Percentiles rank a stretch among this genome's conserved stretches.
These are phyloP conservation scores for Pseudotsuga menziesii DNA, from an alignment of 75 land plant species.

Conservation along the genomic window DNA sequence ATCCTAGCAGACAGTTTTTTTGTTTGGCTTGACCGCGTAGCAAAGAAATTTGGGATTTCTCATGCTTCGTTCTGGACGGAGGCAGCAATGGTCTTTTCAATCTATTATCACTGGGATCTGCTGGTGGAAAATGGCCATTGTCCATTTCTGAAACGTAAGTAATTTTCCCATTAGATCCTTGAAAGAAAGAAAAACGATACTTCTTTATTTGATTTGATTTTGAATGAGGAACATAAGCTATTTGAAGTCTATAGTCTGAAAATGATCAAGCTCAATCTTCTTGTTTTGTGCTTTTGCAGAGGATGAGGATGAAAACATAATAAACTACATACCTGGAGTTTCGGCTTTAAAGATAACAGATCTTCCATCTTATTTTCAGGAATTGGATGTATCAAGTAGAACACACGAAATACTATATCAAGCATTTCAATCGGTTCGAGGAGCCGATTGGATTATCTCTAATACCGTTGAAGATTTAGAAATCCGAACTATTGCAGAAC, in stretches of 20 bases:
- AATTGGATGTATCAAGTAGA: constrained; percentile 6
- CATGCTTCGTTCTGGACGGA: constrained; percentile 38
- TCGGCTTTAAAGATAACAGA: constrained; percentile 25
- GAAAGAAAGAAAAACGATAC: too few relatives aligned
- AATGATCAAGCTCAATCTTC: too few relatives aligned
- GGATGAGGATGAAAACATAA: constrained; percentile 11
- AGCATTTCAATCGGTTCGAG: constrained; percentile 27
- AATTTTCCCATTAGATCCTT: not conserved
- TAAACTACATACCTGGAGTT: constrained; percentile 39
- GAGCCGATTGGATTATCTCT: constrained; percentile 30
- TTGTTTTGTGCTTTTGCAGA: not conserved
- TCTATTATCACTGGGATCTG: constrained; percentile 32
- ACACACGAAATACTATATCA: constrained; percentile 24
- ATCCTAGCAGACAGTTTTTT: constrained; percentile 36
- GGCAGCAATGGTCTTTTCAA: constrained; percentile 26
- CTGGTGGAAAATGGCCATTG: constrained; percentile 25
- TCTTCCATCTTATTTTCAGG: constrained; percentile 37
- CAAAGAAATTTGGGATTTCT: constrained; percentile 27
- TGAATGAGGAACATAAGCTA: too few relatives aligned
- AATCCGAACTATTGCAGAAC: constrained; percentile 15
- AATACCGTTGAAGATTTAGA: constrained; percentile 38
- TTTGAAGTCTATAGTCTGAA: too few relatives aligned
- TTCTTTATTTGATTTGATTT: too few relatives aligned
- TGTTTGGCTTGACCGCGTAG: constrained; percentile 21
- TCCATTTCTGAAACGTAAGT: not conserved